Base-by-base conservation (phyloP, 31 red algal species). In the Bonnemaisonia californica region DNA sequence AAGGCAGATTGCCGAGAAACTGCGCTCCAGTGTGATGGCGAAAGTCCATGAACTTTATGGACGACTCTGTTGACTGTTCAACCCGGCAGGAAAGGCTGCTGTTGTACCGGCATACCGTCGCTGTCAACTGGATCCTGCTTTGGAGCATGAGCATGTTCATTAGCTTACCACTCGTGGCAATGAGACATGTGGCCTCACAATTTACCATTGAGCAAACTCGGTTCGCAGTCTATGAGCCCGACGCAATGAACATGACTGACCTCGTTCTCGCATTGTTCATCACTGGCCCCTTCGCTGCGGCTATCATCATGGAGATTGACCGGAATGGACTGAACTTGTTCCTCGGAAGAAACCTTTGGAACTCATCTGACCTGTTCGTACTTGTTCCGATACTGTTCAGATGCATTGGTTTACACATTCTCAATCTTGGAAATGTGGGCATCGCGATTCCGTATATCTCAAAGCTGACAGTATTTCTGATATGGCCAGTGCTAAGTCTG, bases 51-150 rank as follows among this genome's bases (percentile, higher is more conserved):
- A 83, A 82, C 55, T 55, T 82, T 16, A 90, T 83, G 87, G 77
- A 90, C 48, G 87, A 82, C 35, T 69, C 79, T 38, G 68, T 71
- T 13, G 87, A 90, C 26, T 71, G 39, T n/a, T 77, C 79, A 30
- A 35, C 54, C 16, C 83, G 71, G 79, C 62, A 83, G 76, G 87
- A 90, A 36, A 67, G 87, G 1, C 34, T 90, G 16, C 57, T 83
- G 34, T 82, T 77, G 45, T 90, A 90, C 45, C 59, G 86, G 76
- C 90, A 93, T 59, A 79, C 82, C 4, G 90, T 93, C 22, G 82
- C 90, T 16, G 60, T 93, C 26, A 93, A 87, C 67, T 83, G 82
- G 90, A 13, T 72, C 7, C 36, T 93, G 61, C 54, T 93, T 41
- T 87, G 81, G 75, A 61, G 79, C 24, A n/a, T n/a, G n/a, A n/a